These are phyloP conservation scores for Chrysosphaeria jannelii DNA, from an alignment of 2,329 filamentous ascomycete genomes.

Conservation along the genomic window DNA sequence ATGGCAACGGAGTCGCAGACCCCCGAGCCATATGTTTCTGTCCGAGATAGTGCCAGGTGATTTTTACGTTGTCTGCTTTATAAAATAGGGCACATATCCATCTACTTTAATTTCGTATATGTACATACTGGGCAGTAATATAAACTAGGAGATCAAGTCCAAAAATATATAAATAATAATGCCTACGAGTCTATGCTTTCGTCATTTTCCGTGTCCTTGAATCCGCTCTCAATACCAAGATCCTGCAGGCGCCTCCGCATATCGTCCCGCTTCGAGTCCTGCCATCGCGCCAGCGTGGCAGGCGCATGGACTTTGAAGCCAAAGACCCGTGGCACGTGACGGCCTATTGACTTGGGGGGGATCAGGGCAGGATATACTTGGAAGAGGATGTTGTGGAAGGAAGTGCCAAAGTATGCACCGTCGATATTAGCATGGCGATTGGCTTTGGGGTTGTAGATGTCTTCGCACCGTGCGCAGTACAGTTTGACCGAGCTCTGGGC, in stretches of 20 bases:
- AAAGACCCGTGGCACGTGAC: slow-evolving; percentile 71
- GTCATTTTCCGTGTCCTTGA: slow-evolving; percentile 30
- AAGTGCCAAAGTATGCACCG: slow-evolving; percentile 91
- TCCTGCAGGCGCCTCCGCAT: slow-evolving; percentile 49
- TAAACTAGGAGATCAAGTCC: no score
- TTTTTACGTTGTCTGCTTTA: no score
- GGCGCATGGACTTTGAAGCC: slow-evolving; percentile 87
- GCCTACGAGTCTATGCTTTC: no score
- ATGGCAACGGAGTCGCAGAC: no score
- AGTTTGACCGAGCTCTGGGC: slow-evolving; percentile 81
- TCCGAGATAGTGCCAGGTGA: no score
- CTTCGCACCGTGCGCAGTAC: slow-evolving; percentile 90
- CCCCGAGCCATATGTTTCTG: no score
- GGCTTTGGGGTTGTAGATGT: slow-evolving; percentile 96
- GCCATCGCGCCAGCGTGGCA: slow-evolving; percentile 74
- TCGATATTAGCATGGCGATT: slow-evolving; percentile 86
- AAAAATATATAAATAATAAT: no score
- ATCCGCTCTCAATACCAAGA: slow-evolving; percentile 49
- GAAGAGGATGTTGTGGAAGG: slow-evolving; percentile 97
- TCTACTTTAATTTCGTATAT: no score
- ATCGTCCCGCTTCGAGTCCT: slow-evolving; percentile 49
- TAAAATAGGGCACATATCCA: no score
- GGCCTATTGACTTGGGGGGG: slow-evolving; percentile 54
- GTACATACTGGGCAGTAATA: no score
- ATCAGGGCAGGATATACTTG: slow-evolving; percentile 85